Evolutionary conservation across 305 asterid genomes (phyloP), one percentile per base, ranked within the genome.

Genomic region (Petunia hybrid): DNA sequence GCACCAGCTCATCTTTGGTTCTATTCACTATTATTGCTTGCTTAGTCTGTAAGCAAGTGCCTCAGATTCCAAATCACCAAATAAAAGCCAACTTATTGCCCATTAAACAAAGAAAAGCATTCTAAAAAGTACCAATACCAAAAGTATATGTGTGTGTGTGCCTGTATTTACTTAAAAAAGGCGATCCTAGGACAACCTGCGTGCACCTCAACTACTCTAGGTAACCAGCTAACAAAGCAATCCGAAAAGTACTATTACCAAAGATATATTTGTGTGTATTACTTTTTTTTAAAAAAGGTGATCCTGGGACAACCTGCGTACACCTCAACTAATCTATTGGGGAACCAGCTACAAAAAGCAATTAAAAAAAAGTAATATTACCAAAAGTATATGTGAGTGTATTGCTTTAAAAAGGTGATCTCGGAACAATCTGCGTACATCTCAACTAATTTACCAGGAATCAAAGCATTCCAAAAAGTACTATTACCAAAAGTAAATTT

Each of bases 41-140:
- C 93, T 89, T 91, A 84, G 77, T 76, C 83, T 62, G 85, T 79
- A 92, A 90, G 98, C 91, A 91, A 91, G 80, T 77, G 76, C 64
- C 84, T 81, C 78, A 88, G 89, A 89, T 89, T 86, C 93, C 90
- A 77, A 86, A 82, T 83, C 85, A 84, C 75, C 48, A 85, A 78
- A 76, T 81, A 82, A 87, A 86, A 76, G 81, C 64, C 66, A 83
- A 80, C 63, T 85, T 84, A 80, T 78, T 82, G 61, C 80, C 65
- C 80, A 77, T 83, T 60, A 78, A 39, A 77, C 78, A 80, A 85
- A 82, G 78, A 79, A 81, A 79, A 80, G 36, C 59, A 78, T 60
- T 45, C n/a, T 48, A 60, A 73, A 59, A 55, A 6, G 6, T 68
- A 82, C 41, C 51, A 56, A 82, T 76, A 80, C 68, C 85, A 80